A percentile compares a stretch with the other conserved stretches of the same genome.
Evolutionary conservation across 2,329 filamentous ascomycete genomes (phyloP).

Genomic region (Madurella mycetomatis): DNA sequence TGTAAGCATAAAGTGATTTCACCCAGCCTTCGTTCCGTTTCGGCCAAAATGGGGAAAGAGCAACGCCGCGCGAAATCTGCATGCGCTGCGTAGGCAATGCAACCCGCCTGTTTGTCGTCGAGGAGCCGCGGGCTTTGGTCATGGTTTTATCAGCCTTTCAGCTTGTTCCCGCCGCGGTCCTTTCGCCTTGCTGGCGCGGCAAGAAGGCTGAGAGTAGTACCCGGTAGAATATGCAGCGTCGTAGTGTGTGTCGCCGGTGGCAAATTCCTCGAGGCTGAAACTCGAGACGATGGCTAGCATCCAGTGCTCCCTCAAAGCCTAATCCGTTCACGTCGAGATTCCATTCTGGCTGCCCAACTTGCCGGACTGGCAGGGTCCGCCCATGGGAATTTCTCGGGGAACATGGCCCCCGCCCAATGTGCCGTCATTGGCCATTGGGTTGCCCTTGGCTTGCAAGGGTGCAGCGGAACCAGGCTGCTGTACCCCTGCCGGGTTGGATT

Average conservation of each 20-base stretch:
- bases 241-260: background rate
- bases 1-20: no score
- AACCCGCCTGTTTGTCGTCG: background rate
- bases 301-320: background rate
- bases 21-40: no score
- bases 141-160: no score
- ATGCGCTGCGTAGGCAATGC: background rate
- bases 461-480: conserved; percentile 6
- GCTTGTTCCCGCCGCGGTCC: no score
- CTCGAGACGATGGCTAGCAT: background rate
- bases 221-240: background rate
- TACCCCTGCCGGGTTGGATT: conserved; percentile 16
- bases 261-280: background rate
- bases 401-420: conserved; percentile 12
- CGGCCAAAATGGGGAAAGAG: no score
- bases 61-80: no score
- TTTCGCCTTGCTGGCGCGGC: no score
- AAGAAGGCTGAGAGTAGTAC: background rate
- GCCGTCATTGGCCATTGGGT: conserved; percentile 18
- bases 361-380: conserved; percentile 8
- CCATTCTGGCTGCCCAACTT: background rate
- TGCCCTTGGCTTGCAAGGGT: conserved; percentile 12
- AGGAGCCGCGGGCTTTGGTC: no score
- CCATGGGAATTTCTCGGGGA: conserved; percentile 10
- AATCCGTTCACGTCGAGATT: background rate